A percentile compares a stretch with the other conserved stretches of the same genome.
phyloP scores from a whole-genome alignment of 345 rosid genomes.

The Trapa incisa region DNA sequence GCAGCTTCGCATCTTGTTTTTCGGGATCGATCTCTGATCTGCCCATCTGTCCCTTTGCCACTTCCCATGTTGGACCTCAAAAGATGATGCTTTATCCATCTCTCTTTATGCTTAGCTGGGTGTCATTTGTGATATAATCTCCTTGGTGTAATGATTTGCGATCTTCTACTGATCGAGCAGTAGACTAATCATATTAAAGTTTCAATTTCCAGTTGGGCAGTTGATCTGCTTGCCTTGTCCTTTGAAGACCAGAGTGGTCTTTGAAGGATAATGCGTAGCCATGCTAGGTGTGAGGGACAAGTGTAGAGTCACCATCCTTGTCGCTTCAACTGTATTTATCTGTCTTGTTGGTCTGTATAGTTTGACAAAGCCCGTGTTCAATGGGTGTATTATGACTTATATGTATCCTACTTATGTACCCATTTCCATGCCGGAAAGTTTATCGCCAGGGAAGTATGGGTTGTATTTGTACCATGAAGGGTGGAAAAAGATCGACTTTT shows the following conservation, averaged over 20 bases:
- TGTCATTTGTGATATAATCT: too few species aligned
- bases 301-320: constrained; percentile 31
- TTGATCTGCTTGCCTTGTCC: not conserved
- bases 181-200: not conserved
- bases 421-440: constrained; percentile 31
- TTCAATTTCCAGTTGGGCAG: not conserved
- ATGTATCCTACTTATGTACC: constrained; percentile 98
- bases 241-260: not conserved
- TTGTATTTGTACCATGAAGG: constrained; percentile 91
- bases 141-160: not conserved
- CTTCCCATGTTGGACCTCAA: too few species aligned
- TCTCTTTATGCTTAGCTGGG: not conserved
- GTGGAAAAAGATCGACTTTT: constrained; percentile 82
- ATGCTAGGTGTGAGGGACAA: constrained; percentile 39
- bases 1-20: not conserved
- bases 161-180: not conserved
- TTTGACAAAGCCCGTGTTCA: constrained; percentile 58
- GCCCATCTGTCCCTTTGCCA: not conserved
- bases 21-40: not conserved
- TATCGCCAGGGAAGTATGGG: constrained; percentile 49
- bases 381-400: constrained; percentile 87
- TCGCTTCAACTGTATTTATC: constrained; percentile 37
- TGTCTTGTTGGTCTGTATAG: constrained; percentile 48
- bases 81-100: not conserved
- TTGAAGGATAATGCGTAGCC: constrained; percentile 8